Conservation (phyloP, 495 filamentous ascomycete genomes). For the Aspergillus hancockii region DNA sequence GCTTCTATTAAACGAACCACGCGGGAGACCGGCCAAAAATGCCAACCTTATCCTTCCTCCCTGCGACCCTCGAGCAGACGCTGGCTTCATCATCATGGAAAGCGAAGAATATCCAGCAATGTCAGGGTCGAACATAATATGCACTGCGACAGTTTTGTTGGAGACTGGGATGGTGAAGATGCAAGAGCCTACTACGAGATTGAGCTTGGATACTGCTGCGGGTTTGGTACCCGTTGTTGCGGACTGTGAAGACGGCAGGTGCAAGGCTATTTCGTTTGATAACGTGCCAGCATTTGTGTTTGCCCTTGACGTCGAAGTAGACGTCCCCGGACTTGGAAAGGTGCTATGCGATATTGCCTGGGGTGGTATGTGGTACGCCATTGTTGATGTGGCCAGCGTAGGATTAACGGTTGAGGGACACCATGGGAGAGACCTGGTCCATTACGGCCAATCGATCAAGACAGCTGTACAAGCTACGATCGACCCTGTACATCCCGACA, state of each 20-base stretch:
- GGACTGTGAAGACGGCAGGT: constrained; percentile 36
- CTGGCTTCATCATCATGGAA: constrained; percentile 43
- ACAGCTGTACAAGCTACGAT: constrained; percentile 23
- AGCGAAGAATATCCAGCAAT: constrained; percentile 40
- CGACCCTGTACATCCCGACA: constrained; percentile 36
- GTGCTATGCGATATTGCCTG: constrained; percentile 36
- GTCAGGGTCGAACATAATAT: constrained; percentile 40
- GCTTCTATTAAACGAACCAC: constrained; percentile 39
- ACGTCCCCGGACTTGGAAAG: constrained; percentile 31
- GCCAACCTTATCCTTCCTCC: constrained; percentile 38
- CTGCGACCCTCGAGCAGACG: constrained; percentile 35
- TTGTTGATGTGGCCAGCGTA: constrained; percentile 32
- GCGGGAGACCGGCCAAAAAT: constrained; percentile 35
- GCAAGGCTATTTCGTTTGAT: constrained; percentile 35
- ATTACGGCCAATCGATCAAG: constrained; percentile 36
- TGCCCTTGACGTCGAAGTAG: constrained; percentile 31
- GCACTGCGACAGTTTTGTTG: constrained; percentile 34
- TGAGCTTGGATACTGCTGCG: constrained; percentile 33
- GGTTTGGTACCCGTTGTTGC: constrained; percentile 33
- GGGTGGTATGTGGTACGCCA: constrained; percentile 38
- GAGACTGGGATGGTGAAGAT: constrained; percentile 41
- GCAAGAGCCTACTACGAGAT: constrained; percentile 33
- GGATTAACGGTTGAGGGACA: constrained; percentile 25
- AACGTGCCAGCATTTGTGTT: constrained; percentile 40
- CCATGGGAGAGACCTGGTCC: constrained; percentile 24